phyloP scores from a whole-genome alignment of 2,329 filamentous ascomycete species.

The Penicillium sp. region DNA sequence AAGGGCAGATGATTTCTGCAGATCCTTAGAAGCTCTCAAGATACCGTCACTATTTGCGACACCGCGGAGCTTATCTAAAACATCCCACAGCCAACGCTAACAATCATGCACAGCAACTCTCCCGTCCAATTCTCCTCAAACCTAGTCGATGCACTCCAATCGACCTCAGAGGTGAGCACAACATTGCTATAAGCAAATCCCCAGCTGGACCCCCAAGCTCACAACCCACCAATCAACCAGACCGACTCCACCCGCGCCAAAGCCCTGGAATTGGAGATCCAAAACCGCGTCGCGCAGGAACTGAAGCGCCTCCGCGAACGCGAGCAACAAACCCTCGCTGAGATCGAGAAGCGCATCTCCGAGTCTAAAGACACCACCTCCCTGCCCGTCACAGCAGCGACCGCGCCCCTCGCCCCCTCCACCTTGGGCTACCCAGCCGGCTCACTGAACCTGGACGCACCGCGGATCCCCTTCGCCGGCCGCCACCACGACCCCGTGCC shows the following conservation, averaged over 20 bases:
- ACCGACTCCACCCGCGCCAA: conserved; percentile 84
- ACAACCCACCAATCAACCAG: conserved; percentile 47
- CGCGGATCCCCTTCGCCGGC: conserved; percentile 44
- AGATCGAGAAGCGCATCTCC: conserved; percentile 62
- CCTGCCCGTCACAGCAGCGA: conserved; percentile 26
- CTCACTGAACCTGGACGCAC: conserved; percentile 41
- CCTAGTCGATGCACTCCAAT: conserved; percentile 77
- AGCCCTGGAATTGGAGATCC: conserved; percentile 80
- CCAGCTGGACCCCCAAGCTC: not conserved
- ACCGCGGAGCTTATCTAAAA: not conserved
- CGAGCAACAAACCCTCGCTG: conserved; percentile 66
- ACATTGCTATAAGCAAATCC: conserved; percentile 1
- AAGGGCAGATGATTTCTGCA: not conserved
- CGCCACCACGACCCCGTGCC: conserved; percentile 33
- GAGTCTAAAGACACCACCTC: conserved; percentile 34
- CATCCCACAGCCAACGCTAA: conserved; percentile 9
- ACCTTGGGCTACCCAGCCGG: conserved; percentile 24
- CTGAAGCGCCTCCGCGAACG: conserved; percentile 74
- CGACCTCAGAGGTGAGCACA: conserved; percentile 72
- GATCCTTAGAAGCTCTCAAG: not conserved
- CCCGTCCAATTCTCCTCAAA: conserved; percentile 74
- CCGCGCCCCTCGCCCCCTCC: conserved; percentile 22
- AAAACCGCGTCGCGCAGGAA: conserved; percentile 80
- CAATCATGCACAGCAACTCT: conserved; percentile 37
- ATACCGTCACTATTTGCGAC: not conserved